Base-by-base conservation (phyloP, 805 yeast species). In the Myxozyma sirexii region DNA sequence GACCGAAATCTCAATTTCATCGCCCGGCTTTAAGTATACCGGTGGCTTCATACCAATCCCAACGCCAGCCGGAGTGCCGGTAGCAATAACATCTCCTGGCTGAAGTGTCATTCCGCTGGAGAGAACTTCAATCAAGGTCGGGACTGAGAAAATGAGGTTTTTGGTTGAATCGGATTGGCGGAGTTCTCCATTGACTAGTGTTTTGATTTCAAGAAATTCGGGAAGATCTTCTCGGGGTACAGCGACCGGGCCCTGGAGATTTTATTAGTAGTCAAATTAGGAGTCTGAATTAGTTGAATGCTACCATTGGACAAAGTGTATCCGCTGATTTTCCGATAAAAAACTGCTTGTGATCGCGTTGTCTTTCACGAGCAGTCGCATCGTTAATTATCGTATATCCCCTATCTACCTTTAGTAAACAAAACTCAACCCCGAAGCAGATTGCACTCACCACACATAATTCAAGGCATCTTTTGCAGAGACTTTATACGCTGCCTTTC, bases 11-110 rank as follows among this genome's bases (percentile, higher is more conserved):
- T 73, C 77, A 8, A 78, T 76, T 1, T 68, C 71, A 62, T 81
- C 84, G 6, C 79, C 80, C 62, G 80, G 67, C 57, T 71, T 67
- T 29, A 81, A 69, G 74, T 76, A 80, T 17, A 76, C 68, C 13
- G 74, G 77, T 26, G 77, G 77, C 17, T 70, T 71, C 64, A 73
- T 70, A 4, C 84, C 84, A 65, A 76, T 72, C 2, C 82, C 85
- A 6, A 79, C 83, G 29, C 84, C 85, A 21, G 77, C 71, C 10
- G 85, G 85, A 2, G 85, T 82, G 3, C 85, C 86, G 58, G 83
- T 81, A 64, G 81, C 78, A 55, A 82, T 78, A 19, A 82, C 64
- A 65, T 80, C 83, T 38, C 85, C 86, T 0, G 83, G 82, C 54
- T 70, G 68, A 43, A 82, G 74, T 0, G 85, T 82, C 7, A 81